Conservation (phyloP, 2,329 filamentous ascomycete species). For the Harringtonia aguacate region DNA sequence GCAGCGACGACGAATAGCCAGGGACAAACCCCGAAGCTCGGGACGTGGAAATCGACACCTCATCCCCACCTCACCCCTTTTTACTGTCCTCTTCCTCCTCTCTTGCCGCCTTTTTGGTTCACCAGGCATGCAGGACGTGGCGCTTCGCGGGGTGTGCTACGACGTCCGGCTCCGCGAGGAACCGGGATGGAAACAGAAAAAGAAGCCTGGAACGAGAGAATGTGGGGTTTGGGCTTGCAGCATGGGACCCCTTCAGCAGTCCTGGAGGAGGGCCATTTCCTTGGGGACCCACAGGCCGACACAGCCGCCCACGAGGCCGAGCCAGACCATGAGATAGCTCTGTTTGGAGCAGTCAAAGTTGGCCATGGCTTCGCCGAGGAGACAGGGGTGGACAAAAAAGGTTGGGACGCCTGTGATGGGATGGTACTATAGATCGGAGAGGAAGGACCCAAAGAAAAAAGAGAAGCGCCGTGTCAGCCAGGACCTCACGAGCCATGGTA, state of each 20-base stretch:
- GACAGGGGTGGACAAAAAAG: constrained; percentile 91
- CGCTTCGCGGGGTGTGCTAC: no score
- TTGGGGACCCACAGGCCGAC: constrained; percentile 71
- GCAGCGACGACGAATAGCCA: constrained; percentile 56
- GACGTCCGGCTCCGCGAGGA: no score
- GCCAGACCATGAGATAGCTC: constrained; percentile 77
- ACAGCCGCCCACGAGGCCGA: constrained; percentile 73
- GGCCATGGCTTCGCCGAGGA: constrained; percentile 71
- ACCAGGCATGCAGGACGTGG: no score
- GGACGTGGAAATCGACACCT: background rate
- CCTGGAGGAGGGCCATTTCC: constrained; percentile 41
- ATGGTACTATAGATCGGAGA: constrained; percentile 68
- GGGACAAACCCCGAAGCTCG: background rate
- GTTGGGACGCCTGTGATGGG: constrained; percentile 66
- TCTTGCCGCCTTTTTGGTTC: no score
- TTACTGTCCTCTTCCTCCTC: no score
- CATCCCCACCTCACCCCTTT: no score
- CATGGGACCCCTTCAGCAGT: background rate
- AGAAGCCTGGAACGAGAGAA: background rate
- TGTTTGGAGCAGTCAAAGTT: constrained; percentile 49
- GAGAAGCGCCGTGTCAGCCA: background rate
- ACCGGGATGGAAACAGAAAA: no score
- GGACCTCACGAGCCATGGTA: constrained; percentile 9
- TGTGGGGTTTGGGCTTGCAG: background rate
- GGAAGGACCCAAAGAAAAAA: no score